Evolutionary conservation across 1,139 yeast species (phyloP).

Genomic region (Taphrina pruni): DNA sequence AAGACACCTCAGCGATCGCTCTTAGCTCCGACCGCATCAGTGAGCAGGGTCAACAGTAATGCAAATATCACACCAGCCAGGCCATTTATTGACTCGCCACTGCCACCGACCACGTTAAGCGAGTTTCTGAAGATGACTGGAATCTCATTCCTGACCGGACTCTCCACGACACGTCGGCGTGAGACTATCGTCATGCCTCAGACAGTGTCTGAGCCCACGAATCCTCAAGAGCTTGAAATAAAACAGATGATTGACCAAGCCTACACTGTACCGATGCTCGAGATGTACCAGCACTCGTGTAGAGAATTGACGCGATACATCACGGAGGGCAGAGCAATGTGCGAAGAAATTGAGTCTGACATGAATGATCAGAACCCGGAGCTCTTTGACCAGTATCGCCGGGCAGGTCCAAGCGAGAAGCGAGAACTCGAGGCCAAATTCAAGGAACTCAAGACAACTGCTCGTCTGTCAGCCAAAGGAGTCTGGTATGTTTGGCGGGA

Average conservation of each 20-base stretch:
- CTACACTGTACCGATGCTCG: conserved; percentile 50
- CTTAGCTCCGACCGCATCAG: conserved; percentile 24
- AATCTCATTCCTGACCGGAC: conserved; percentile 51
- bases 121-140: conserved; percentile 50
- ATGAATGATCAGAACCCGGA: conserved; percentile 59
- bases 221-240: conserved; percentile 46
- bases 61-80: conserved; percentile 14
- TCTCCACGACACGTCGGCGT: conserved; percentile 49
- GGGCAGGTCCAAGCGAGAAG: conserved; percentile 54
- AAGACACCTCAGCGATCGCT: conserved; percentile 26
- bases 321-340: conserved; percentile 58
- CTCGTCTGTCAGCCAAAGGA: conserved; percentile 60
- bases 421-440: conserved; percentile 58
- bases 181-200: conserved; percentile 49
- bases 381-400: conserved; percentile 59
- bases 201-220: conserved; percentile 39
- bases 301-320: conserved; percentile 61
- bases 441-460: conserved; percentile 58
- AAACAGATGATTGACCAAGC: conserved; percentile 49
- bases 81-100: conserved; percentile 29
- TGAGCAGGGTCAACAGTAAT: conserved; percentile 4
- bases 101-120: conserved; percentile 47
- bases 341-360: conserved; percentile 57
- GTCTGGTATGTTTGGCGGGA: conserved; percentile 67
- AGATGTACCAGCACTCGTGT: conserved; percentile 54